These are phyloP conservation scores for Volutella citrinella DNA, from an alignment of 2,329 filamentous ascomycete genomes.

Conservation along the genomic window DNA sequence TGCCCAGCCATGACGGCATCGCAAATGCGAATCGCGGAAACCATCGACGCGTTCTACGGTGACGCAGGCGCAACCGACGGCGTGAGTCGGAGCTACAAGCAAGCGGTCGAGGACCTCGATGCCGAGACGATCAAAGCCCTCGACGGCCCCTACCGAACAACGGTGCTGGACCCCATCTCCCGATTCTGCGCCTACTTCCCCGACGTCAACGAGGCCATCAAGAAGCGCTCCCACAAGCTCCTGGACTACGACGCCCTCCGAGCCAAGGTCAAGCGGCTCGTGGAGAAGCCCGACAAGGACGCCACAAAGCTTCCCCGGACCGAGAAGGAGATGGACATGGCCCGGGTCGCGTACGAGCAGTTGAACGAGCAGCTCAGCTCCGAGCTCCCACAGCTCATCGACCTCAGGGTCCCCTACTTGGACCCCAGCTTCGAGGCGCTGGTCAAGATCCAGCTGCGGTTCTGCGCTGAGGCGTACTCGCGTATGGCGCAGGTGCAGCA, in stretches of 20 bases:
- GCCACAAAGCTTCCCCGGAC: constrained; percentile 92
- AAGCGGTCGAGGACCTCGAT: constrained; percentile 95
- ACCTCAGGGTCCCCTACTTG: constrained; percentile 92
- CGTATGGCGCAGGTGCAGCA: constrained; percentile 99
- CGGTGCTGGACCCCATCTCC: constrained; percentile 91
- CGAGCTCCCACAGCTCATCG: constrained; percentile 93
- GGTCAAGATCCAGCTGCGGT: constrained; percentile 96
- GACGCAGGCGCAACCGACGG: constrained; percentile 93
- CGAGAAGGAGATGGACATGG: constrained; percentile 95
- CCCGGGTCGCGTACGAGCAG: constrained; percentile 89
- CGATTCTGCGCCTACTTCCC: constrained; percentile 98
- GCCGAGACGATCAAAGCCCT: constrained; percentile 98
- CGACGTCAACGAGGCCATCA: constrained; percentile 98
- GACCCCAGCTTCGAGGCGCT: constrained; percentile 96
- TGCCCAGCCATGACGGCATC: constrained; percentile 94
- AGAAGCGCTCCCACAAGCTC: constrained; percentile 97
- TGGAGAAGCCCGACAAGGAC: constrained; percentile 98
- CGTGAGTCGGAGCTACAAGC: constrained; percentile 95
- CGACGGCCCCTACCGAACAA: constrained; percentile 91
- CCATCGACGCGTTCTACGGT: constrained; percentile 98
- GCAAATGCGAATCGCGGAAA: constrained; percentile 98
- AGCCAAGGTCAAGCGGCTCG: constrained; percentile 93
- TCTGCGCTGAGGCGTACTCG: constrained; percentile 96
- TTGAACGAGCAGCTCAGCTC: constrained; percentile 93
- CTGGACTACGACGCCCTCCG: constrained; percentile 97